Evolutionary conservation across 2,329 filamentous ascomycete genomes (phyloP).

Genomic region (Capronia americana): DNA sequence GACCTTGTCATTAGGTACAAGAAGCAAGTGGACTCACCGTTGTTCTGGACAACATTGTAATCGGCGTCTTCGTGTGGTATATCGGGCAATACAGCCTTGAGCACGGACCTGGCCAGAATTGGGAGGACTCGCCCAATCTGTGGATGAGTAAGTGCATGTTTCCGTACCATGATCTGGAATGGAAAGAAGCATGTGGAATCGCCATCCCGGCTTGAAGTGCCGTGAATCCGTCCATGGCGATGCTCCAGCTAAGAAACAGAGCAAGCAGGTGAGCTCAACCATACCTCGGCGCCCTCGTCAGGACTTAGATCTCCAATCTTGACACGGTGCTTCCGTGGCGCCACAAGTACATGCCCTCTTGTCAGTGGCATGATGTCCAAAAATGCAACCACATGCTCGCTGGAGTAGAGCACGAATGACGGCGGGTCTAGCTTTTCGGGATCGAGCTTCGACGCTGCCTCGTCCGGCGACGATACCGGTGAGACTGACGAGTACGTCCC

Average conservation of each 20-base stretch:
- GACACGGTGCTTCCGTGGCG: slow-evolving; percentile 75
- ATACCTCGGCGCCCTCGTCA: slow-evolving; percentile 70
- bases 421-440: slow-evolving; percentile 34
- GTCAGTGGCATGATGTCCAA: slow-evolving; percentile 91
- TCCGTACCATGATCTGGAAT: not conserved
- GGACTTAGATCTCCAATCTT: slow-evolving; percentile 75
- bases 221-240: not conserved
- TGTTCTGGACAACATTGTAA: slow-evolving; percentile 98
- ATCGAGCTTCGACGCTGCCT: slow-evolving; percentile 13
- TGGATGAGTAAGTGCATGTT: not conserved
- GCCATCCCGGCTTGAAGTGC: not conserved
- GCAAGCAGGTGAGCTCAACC: slow-evolving; percentile 46
- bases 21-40: slow-evolving; percentile 53
- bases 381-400: slow-evolving; percentile 79
- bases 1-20: not conserved
- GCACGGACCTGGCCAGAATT: slow-evolving; percentile 70
- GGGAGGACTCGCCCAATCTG: slow-evolving; percentile 56
- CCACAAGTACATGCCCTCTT: slow-evolving; percentile 80
- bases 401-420: slow-evolving; percentile 72
- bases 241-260: slow-evolving; percentile 3
- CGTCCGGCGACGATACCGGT: slow-evolving; percentile 31
- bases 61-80: slow-evolving; percentile 58
- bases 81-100: slow-evolving; percentile 66
- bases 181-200: not conserved
- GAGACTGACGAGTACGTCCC: slow-evolving; percentile 50